Evolutionary conservation across 2,329 filamentous ascomycete species (phyloP).

Genomic region (Cladosporium sp.): DNA sequence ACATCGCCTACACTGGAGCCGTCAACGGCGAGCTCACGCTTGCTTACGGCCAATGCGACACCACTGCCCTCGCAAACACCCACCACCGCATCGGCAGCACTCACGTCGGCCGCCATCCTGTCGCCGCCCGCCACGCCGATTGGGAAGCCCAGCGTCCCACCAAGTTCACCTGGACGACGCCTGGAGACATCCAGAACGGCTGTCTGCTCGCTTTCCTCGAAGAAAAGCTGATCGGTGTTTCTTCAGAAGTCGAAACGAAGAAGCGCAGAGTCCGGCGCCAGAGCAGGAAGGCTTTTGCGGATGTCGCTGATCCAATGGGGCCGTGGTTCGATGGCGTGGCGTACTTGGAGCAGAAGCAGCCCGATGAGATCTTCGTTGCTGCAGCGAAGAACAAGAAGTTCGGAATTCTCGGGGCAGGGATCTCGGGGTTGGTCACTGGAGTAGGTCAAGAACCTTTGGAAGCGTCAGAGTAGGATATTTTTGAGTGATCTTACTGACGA

Average conservation of each 20-base stretch:
- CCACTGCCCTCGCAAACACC: background rate
- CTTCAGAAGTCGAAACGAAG: slow-evolving; percentile 41
- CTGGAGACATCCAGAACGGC: slow-evolving; percentile 42
- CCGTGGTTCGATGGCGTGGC: slow-evolving; percentile 69
- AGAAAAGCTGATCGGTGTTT: slow-evolving; percentile 44
- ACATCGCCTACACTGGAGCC: slow-evolving; percentile 48
- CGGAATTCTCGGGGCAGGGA: slow-evolving; percentile 65
- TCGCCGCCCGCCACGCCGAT: slow-evolving; percentile 32
- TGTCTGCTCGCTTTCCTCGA: slow-evolving; percentile 51
- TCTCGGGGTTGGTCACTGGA: slow-evolving; percentile 63
- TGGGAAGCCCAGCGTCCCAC: slow-evolving; percentile 42
- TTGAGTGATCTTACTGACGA: background rate
- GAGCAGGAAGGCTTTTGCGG: slow-evolving; percentile 31
- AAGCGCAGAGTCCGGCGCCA: slow-evolving; percentile 40
- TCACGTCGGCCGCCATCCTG: slow-evolving; percentile 38
- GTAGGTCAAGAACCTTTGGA: no score
- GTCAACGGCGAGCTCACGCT: slow-evolving; percentile 49
- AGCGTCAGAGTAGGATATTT: background rate
- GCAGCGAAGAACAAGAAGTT: slow-evolving; percentile 53
- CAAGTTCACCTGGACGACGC: slow-evolving; percentile 53
- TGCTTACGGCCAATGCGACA: slow-evolving; percentile 50
- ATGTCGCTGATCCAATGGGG: slow-evolving; percentile 58
- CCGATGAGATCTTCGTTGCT: slow-evolving; percentile 55
- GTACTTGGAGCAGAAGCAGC: slow-evolving; percentile 58
- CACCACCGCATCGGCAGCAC: slow-evolving; percentile 40